Conservation (phyloP, 805 yeast genomes). For the Yamadazyma paraphyllophila region DNA sequence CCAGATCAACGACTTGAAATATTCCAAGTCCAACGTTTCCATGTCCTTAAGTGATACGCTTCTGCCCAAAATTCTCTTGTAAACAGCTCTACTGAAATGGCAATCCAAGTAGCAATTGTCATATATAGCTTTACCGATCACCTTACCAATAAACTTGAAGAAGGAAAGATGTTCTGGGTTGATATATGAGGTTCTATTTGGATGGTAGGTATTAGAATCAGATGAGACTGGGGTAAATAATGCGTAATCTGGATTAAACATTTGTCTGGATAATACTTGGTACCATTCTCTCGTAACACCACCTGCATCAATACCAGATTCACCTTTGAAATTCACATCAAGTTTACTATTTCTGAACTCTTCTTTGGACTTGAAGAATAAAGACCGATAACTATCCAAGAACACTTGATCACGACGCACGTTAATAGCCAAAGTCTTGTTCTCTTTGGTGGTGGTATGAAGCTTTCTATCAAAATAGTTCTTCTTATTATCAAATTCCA, state of each 20-base stretch:
- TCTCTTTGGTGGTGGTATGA: slow-evolving; percentile 47
- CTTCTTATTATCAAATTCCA: slow-evolving; percentile 93
- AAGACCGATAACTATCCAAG: slow-evolving; percentile 79
- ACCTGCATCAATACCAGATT: slow-evolving; percentile 97
- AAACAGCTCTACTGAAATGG: slow-evolving; percentile 92
- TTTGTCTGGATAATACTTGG: slow-evolving; percentile 88
- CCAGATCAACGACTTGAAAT: slow-evolving; percentile 91
- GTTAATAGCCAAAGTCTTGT: slow-evolving; percentile 55
- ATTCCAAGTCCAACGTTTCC: slow-evolving; percentile 90
- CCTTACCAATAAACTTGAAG: slow-evolving; percentile 90
- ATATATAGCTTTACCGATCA: slow-evolving; percentile 90
- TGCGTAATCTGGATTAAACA: slow-evolving; percentile 95
- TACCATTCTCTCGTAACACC: slow-evolving; percentile 98
- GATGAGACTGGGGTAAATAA: slow-evolving; percentile 87
- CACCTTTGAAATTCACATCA: slow-evolving; percentile 85
- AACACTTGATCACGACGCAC: slow-evolving; percentile 90
- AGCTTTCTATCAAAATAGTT: slow-evolving; percentile 77
- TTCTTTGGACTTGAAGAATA: slow-evolving; percentile 73
- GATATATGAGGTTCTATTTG: slow-evolving; percentile 86
- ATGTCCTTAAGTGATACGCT: slow-evolving; percentile 86
- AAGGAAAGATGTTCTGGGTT: slow-evolving; percentile 91
- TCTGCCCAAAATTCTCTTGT: slow-evolving; percentile 78
- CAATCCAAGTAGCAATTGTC: slow-evolving; percentile 87
- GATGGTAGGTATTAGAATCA: slow-evolving; percentile 92
- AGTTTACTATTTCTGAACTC: slow-evolving; percentile 71